Evolutionary conservation across 163 green algal genomes (phyloP).

Genomic region (Chloromonas sp.): DNA sequence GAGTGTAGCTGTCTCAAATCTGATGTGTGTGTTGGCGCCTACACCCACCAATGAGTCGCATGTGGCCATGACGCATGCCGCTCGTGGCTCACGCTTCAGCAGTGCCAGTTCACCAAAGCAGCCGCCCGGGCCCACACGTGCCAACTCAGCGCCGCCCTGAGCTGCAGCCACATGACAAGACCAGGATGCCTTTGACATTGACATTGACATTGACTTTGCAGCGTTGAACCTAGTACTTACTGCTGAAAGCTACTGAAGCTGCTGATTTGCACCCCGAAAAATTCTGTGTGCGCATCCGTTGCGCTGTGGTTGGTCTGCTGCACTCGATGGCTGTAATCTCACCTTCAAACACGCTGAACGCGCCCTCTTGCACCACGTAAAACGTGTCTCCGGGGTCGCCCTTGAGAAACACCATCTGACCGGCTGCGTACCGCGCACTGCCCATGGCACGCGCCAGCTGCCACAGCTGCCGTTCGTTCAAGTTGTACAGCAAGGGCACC

Average conservation of each 20-base stretch:
- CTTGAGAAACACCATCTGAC: slow-evolving; percentile 70
- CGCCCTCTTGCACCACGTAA: slow-evolving; percentile 83
- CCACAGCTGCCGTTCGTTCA: slow-evolving; percentile 76
- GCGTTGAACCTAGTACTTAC: too few relatives aligned
- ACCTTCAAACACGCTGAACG: slow-evolving; percentile 64
- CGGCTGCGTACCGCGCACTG: slow-evolving; percentile 16
- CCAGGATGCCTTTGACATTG: neutral
- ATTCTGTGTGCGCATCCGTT: too few relatives aligned
- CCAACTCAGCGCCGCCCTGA: slow-evolving; percentile 50
- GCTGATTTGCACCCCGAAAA: too few relatives aligned
- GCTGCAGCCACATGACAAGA: slow-evolving; percentile 5
- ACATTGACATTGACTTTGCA: too few relatives aligned
- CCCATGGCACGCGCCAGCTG: slow-evolving; percentile 66
- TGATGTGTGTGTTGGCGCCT: too few relatives aligned
- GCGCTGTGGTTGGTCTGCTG: too few relatives aligned
- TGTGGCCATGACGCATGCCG: slow-evolving; percentile 66
- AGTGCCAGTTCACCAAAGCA: slow-evolving; percentile 91
- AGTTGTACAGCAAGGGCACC: slow-evolving; percentile 74
- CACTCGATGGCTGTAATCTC: neutral
- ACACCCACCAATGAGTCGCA: slow-evolving; percentile 22
- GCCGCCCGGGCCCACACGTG: slow-evolving; percentile 59
- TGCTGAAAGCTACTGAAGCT: too few relatives aligned
- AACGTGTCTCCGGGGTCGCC: slow-evolving; percentile 78
- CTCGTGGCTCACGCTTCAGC: slow-evolving; percentile 58
- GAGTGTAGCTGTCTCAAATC: too few relatives aligned